These are phyloP conservation scores for Meripilus lineatus DNA, from an alignment of 1,284 basidiomycete genomes.

Conservation along the genomic window DNA sequence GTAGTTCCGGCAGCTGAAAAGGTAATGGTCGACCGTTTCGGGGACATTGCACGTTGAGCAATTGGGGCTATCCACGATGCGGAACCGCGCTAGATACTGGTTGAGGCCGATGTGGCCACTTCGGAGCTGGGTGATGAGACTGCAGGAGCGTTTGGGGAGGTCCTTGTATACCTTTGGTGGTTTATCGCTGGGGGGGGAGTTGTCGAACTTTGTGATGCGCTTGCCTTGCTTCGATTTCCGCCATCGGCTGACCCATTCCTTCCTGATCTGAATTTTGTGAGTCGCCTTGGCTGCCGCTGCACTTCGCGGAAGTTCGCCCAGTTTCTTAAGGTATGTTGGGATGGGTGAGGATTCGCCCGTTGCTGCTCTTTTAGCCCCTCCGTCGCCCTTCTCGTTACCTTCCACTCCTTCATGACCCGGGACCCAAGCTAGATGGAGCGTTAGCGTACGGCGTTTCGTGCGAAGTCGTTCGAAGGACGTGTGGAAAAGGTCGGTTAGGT, in stretches of 20 bases:
- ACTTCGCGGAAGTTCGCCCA: slow-evolving; percentile 11
- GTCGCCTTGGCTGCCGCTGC: slow-evolving; percentile 4
- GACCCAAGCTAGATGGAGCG: slow-evolving; percentile 8
- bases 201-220: slow-evolving; percentile 8
- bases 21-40: no score
- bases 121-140: slow-evolving; percentile 25
- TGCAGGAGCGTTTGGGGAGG: slow-evolving; percentile 13
- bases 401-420: slow-evolving; percentile 15
- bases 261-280: neutral
- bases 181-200: slow-evolving; percentile 7
- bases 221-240: slow-evolving; percentile 3
- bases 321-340: slow-evolving; percentile 8
- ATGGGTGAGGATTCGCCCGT: neutral
- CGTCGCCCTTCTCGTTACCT: slow-evolving; percentile 16
- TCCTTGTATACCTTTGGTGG: neutral
- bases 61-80: no score
- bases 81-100: no score
- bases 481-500: neutral
- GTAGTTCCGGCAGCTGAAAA: no score
- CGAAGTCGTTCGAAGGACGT: neutral
- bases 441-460: neutral
- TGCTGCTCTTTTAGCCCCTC: slow-evolving; percentile 16
- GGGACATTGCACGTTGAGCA: no score
- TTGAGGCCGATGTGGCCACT: slow-evolving; percentile 24
- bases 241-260: slow-evolving; percentile 6